A percentile compares a stretch with the other conserved stretches of the same genome.
phyloP scores from a whole-genome alignment of 257 asterid genomes.

The Scutellaria barbata region DNA sequence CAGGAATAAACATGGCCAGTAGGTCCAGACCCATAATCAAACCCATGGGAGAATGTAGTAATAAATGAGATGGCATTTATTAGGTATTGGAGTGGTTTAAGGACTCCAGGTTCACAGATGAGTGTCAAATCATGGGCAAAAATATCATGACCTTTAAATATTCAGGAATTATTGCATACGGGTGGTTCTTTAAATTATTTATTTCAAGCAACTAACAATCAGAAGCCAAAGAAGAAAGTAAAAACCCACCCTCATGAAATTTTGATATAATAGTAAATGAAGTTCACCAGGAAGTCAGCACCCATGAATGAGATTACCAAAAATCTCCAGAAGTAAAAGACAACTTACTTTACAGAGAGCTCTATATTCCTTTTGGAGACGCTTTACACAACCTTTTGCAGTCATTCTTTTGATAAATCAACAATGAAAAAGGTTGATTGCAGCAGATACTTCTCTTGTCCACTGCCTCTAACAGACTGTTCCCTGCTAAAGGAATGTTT shows the following conservation, averaged over 20 bases:
- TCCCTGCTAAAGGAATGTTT: conserved; percentile 35
- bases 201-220: conserved; percentile 15
- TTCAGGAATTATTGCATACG: conserved; percentile 5
- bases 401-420: conserved; percentile 55
- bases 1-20: conserved; percentile 5
- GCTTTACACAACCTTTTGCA: conserved; percentile 84
- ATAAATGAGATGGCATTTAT: conserved; percentile 11
- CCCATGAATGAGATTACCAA: no score
- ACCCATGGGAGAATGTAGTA: not conserved
- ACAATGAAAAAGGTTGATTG: conserved; percentile 21
- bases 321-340: conserved; percentile 26
- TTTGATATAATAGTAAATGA: conserved; percentile 7
- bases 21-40: conserved; percentile 27
- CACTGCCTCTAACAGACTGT: conserved; percentile 27
- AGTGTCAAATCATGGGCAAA: conserved; percentile 6
- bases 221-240: conserved; percentile 16
- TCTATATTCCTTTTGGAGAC: conserved; percentile 97
- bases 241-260: not conserved
- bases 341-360: conserved; percentile 86
- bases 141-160: not conserved
- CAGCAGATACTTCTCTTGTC: conserved; percentile 34
- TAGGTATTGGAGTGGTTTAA: not conserved
- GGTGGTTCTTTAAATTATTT: not conserved
- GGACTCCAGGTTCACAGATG: not conserved
- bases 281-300: no score